Evolutionary conservation across 225 moss, liverwort and hornwort species (phyloP), one percentile per base, ranked within the genome.

Genomic region (Pseudoscleropodium purum): DNA sequence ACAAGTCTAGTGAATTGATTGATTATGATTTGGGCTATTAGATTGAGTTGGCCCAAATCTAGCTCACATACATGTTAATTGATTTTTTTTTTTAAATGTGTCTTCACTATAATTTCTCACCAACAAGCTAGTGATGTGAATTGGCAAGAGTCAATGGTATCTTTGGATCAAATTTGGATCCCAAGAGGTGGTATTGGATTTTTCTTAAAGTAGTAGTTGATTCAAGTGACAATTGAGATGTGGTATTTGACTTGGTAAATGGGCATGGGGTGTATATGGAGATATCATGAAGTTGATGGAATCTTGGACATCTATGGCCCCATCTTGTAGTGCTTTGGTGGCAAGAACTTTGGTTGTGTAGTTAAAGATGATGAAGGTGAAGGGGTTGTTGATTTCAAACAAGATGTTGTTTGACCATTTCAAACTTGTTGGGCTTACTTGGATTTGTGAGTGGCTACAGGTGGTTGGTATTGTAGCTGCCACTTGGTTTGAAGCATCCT

Each of bases 251-350:
- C 69, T 37, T 11, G 6, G 37, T 68, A 11, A 68, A 37, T 20
- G 11, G 20, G 11, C 9, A 37, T 37, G 21, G 37, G 5, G 21
- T 37, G 37, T 67, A 4, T 12, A 68, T 11, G 2, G 11, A 69
- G 25, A n/a, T 69, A 4, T n/a, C 5, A 23, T 1, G 6, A n/a
- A 13, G n/a, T 69, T 69, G 69, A 69, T 69, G 23, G n/a, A 69
- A n/a, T 69, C 4, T 21, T 13, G 3, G 23, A 69, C 69, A 4
- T n/a, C 23, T 7, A 3, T 12, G n/a, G 2, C 23, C 3, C 36
- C 7, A 4, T n/a, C 2, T 0, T 69, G 24, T 4, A 2, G 23
- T 7, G 0, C 4, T n/a, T 69, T 69, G 7, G 13, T 39, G 39
- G 1, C 70, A 39, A 39, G 24, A 39, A 0, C 0, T 39, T 2